Base-by-base conservation (phyloP, 1,284 basidiomycete genomes). In the Malassezia slooffiae region DNA sequence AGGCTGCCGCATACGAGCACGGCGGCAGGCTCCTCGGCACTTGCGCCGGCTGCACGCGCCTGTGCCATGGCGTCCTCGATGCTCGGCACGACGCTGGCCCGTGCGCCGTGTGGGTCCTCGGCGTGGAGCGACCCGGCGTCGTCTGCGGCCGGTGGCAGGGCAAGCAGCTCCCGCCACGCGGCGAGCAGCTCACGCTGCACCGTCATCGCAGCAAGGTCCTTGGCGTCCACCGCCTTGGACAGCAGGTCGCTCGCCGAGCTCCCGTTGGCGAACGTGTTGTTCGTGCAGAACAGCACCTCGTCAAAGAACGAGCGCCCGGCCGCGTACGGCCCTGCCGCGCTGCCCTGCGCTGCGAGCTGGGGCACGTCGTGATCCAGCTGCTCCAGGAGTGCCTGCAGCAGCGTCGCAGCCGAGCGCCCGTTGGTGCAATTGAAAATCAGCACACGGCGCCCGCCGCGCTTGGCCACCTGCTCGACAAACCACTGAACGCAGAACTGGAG, bases 371-470 rank as follows among this genome's bases (percentile, higher is more conserved):
- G 23, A 32, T 57, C 45, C 3, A 62, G 41, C 10, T 52, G 35
- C 8, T 72, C 66, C 24, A 80, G 69, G 9, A 95, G 75, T 0
- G 78, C 72, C 3, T 71, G 71, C 15, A 99, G 74, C 64, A 99
- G 82, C 0, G 74, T 72, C 34, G 76, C 71, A 2, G 83, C 88
- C 5, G 85, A 83, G 23, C 93, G 80, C 6, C 88, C 91, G 42
- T 78, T 81, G 3, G 91, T 95, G 72, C 89, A 96, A 72, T 99
- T 99, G 75, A 97, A 99, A 26, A 97, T 77, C 34, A 99, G 74
- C 3, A 85, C 72, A 26, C 85, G 78, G 2, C 34, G 38, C 45
- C 33, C 28, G 5, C 19, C 31, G 12, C 21, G 9, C 11, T 10
- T 3, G 10, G 22, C 30, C 28, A 71, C 69, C 6, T 57, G 30